phyloP scores from a whole-genome alignment of 805 yeast species.

The Sugiyamaella floridensis region DNA sequence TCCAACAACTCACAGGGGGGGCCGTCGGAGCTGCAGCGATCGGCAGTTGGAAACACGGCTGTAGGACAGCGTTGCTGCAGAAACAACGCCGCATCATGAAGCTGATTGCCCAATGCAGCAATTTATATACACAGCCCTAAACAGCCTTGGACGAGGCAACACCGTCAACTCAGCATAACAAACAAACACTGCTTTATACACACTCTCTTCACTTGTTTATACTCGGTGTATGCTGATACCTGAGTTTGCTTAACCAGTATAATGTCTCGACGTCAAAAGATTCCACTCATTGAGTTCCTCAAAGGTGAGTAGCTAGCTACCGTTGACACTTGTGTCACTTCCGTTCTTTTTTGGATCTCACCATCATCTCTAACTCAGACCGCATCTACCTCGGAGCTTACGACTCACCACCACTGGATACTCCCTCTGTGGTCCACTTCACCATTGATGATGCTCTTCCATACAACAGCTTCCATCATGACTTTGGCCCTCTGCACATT shows the following conservation, averaged over 20 bases:
- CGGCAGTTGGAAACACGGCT: background rate
- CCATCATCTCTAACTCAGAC: conserved; percentile 17
- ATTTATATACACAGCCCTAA: background rate
- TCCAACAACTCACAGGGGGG: background rate
- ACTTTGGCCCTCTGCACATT: conserved; percentile 92
- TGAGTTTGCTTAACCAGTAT: background rate
- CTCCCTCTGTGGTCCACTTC: conserved; percentile 70
- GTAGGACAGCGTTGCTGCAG: background rate
- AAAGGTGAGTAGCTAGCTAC: conserved; percentile 24
- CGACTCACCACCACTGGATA: conserved; percentile 70
- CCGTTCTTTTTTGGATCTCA: background rate
- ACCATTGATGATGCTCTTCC: conserved; percentile 90
- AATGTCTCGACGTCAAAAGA: conserved; percentile 15
- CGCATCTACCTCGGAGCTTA: conserved; percentile 88
- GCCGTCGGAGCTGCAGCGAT: background rate
- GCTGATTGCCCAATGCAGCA: background rate
- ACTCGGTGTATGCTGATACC: background rate
- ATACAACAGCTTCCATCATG: conserved; percentile 91
- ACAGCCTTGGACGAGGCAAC: background rate
- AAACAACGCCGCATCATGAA: background rate
- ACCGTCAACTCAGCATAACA: background rate
- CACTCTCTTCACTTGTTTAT: background rate
- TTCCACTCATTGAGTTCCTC: conserved; percentile 33
- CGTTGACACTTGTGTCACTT: no score
- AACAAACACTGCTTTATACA: background rate